These are phyloP conservation scores for Colletotrichum sp. DNA, from an alignment of 2,329 filamentous ascomycete species.

Conservation along the genomic window DNA sequence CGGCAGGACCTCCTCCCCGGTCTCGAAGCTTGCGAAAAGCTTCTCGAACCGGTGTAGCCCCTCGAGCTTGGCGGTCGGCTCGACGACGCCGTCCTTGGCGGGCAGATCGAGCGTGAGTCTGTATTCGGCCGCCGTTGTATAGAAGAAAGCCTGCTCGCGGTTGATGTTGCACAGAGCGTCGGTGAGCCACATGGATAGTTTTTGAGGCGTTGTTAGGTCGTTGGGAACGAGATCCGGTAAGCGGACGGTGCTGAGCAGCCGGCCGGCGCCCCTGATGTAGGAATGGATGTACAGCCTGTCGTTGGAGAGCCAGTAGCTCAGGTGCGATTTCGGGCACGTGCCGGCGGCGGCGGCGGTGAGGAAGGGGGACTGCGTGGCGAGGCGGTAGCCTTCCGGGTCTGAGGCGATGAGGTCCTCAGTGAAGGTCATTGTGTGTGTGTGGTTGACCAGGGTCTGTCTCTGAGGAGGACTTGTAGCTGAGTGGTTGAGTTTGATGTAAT, in stretches of 20 bases:
- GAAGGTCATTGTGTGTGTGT: constrained; percentile 33
- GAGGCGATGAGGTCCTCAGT: constrained; percentile 62
- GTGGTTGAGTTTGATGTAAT: neutral
- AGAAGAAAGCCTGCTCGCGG: constrained; percentile 71
- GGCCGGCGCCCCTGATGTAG: constrained; percentile 71
- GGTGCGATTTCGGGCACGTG: constrained; percentile 56
- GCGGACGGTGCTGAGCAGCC: constrained; percentile 66
- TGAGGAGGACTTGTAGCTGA: neutral
- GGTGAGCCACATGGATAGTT: constrained; percentile 66
- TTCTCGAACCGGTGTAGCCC: constrained; percentile 42
- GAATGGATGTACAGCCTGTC: constrained; percentile 75
- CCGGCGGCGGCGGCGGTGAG: constrained; percentile 69
- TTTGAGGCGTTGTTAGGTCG: constrained; percentile 46
- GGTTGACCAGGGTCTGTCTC: neutral
- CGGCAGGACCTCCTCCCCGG: constrained; percentile 48
- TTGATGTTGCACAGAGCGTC: constrained; percentile 70
- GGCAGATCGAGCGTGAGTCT: constrained; percentile 54
- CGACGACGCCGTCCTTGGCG: constrained; percentile 23
- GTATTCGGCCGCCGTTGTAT: constrained; percentile 66
- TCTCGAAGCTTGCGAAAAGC: constrained; percentile 60
- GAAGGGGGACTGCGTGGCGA: constrained; percentile 71
- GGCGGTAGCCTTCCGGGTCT: constrained; percentile 49
- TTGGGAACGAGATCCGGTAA: constrained; percentile 44
- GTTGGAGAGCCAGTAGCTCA: constrained; percentile 74
- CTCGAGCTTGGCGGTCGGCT: constrained; percentile 37